Evolutionary conservation across 208 protist genomes (phyloP), one percentile per base, ranked within the genome.

Genomic region (Strigomonas galati): DNA sequence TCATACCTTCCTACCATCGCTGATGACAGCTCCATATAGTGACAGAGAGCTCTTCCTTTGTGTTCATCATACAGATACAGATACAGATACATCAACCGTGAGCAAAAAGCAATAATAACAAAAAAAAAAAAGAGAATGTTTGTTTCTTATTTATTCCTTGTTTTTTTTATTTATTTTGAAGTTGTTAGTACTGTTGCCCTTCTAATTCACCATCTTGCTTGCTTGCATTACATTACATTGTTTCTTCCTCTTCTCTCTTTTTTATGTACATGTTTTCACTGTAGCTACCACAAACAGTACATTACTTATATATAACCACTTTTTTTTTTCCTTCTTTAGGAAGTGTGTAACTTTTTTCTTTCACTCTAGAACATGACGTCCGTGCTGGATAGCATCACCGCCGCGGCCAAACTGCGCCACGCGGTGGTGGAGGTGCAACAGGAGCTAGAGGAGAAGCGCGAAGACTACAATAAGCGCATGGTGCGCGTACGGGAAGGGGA

Each of bases 331-430:
- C 30, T 62, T 23, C 21, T 37, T 49, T 28, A 6, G 4, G 12
- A 2, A 27, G 28, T 4, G 7, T 27, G 3, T 4, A 21, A 53
- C 23, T 4, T 4, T 17, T 4, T n/a, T 53, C 5, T 6, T 53
- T 27, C 17, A 21, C n/a, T 53, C 49, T 7, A 28, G 19, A 35
- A 28, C 27, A 30, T 53, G 27, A 80, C 87, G 1, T 87, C 58
- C 31, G 82, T 87, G 44, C 70, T 97, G 17, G 92, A 97, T 64
- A 94, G 84, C 76, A 94, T 97, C 71, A 94, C 92, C 15, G 92
- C 88, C 12, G 92, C 88, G 23, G 93, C 92, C 51, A 87, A 91
- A 73, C 78, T 97, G 71, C 89, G 87, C 9, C 82, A 86, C 3
- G 72, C 75, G 7, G 86, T 93, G 71, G 69, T 92, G 52, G 89